Evolutionary conservation across 78 protist genomes (phyloP).

Genomic region (Dictyostelium capitatum): DNA sequence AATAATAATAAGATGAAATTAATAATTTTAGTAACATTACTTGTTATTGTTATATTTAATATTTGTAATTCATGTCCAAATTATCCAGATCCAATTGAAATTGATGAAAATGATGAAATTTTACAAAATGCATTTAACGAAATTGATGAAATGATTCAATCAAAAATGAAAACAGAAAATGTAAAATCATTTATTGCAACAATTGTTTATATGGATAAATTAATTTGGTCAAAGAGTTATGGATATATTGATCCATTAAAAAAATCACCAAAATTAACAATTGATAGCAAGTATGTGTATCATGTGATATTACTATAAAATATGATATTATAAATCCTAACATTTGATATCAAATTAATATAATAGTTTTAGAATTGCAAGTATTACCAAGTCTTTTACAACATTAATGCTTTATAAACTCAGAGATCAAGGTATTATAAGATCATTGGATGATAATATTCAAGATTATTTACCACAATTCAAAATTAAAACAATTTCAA

Average conservation of each 20-base stretch:
- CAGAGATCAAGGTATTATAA: slow-evolving; percentile 49
- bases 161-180: neutral
- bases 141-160: slow-evolving; percentile 26
- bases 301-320: neutral
- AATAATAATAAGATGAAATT: too few relatives aligned
- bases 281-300: slow-evolving; percentile 29
- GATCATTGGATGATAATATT: slow-evolving; percentile 42
- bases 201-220: slow-evolving; percentile 33
- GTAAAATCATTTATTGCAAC: slow-evolving; percentile 24
- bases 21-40: too few relatives aligned
- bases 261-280: slow-evolving; percentile 11
- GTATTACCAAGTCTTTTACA: slow-evolving; percentile 65
- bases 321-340: neutral
- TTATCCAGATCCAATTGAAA: neutral
- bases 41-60: too few relatives aligned
- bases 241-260: slow-evolving; percentile 24
- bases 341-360: neutral
- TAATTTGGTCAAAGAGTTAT: slow-evolving; percentile 47
- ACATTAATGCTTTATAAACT: slow-evolving; percentile 59
- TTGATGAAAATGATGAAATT: slow-evolving; percentile 21
- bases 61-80: slow-evolving; percentile 45
- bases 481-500: slow-evolving; percentile 5
- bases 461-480: slow-evolving; percentile 50
- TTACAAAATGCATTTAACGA: slow-evolving; percentile 6
- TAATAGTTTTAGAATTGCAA: slow-evolving; percentile 55